Conservation (phyloP, 345 rosid species). For the Citrus inodora region DNA sequence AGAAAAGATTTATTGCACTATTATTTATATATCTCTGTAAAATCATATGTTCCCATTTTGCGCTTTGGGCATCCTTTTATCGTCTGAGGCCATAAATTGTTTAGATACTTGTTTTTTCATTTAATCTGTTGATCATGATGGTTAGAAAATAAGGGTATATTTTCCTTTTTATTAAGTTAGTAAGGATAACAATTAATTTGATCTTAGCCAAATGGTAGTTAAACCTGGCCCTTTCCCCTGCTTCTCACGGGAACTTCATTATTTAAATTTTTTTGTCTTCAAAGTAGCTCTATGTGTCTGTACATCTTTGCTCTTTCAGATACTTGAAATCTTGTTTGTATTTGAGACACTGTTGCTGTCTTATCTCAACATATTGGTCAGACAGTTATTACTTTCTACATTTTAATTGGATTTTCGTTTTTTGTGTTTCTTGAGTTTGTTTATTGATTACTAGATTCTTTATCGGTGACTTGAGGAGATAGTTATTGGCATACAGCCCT, state of each 20-base stretch:
- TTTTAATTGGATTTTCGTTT: neutral
- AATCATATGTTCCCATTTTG: neutral
- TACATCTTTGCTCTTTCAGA: neutral
- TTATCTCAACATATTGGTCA: neutral
- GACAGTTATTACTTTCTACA: neutral
- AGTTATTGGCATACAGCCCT: neutral
- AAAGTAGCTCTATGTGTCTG: neutral
- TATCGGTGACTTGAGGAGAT: neutral
- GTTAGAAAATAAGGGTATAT: neutral
- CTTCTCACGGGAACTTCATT: neutral
- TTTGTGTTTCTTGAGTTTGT: slow-evolving; percentile 2
- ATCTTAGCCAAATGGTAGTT: neutral
- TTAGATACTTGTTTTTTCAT: neutral
- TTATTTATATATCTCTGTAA: neutral
- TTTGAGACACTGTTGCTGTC: neutral
- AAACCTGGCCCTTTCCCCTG: neutral
- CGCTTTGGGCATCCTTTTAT: neutral
- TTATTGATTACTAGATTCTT: slow-evolving; percentile 3
- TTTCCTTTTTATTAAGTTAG: neutral
- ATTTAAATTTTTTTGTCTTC: neutral
- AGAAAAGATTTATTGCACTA: neutral
- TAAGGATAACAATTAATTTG: neutral
- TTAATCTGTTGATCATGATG: neutral
- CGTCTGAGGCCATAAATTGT: neutral
- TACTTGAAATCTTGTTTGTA: neutral